Evolutionary conservation across 305 asterid species (phyloP).

Genomic region (Solanum hybrid): DNA sequence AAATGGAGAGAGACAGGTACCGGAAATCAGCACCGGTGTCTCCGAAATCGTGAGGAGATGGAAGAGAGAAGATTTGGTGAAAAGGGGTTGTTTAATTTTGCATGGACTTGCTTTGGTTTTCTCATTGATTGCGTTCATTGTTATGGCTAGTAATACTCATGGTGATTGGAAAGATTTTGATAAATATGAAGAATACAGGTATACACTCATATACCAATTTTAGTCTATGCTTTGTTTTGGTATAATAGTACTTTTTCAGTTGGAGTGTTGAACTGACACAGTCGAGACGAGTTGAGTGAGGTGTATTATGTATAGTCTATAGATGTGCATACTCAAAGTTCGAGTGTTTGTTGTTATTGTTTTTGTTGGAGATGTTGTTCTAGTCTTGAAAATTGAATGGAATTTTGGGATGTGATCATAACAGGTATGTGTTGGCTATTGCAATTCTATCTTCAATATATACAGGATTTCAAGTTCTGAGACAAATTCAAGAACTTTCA

Average conservation of each 20-base stretch:
- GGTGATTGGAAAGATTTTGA: conserved; percentile 60
- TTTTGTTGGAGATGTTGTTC: neutral
- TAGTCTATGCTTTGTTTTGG: neutral
- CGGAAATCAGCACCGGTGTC: conserved; percentile 25
- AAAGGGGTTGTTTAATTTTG: conserved; percentile 28
- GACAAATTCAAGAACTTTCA: conserved; percentile 41
- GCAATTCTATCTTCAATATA: conserved; percentile 57
- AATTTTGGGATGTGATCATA: neutral
- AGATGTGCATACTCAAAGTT: neutral
- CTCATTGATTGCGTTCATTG: conserved; percentile 58
- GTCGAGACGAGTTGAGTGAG: neutral
- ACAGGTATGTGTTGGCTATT: conserved; percentile 56
- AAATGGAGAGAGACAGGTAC: conserved; percentile 39
- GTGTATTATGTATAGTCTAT: neutral
- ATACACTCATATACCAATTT: neutral
- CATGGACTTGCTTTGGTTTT: conserved; percentile 38
- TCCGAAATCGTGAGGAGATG: conserved; percentile 38
- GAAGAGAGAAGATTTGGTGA: conserved; percentile 52
- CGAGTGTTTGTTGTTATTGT: neutral
- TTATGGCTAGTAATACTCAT: conserved; percentile 61
- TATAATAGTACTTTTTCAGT: neutral
- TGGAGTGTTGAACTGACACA: neutral
- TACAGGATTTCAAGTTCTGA: conserved; percentile 44
- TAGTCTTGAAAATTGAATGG: neutral
- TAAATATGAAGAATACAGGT: conserved; percentile 59